Evolutionary conservation across 169 alveolate genomes (phyloP).

Genomic region (Cyclospora cayetanensis): DNA sequence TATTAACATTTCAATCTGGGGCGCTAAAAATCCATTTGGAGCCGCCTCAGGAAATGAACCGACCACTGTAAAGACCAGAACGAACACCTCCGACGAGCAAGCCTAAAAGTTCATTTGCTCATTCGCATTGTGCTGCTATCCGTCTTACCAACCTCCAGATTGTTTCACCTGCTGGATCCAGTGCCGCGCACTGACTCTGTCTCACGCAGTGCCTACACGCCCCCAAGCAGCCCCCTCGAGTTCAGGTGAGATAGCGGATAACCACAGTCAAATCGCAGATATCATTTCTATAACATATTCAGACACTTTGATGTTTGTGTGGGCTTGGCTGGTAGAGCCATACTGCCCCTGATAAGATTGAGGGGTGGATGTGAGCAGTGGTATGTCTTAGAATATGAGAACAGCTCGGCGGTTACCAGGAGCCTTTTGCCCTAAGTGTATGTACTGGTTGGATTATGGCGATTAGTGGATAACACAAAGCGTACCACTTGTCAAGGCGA

Average conservation of each 20-base stretch:
- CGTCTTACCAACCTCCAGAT: slow-evolving; percentile 13
- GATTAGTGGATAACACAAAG: no score
- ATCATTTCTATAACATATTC: neutral
- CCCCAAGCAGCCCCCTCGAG: slow-evolving; percentile 42
- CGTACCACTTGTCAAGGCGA: no score
- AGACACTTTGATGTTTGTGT: neutral
- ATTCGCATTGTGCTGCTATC: neutral
- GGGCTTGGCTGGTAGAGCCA: no score
- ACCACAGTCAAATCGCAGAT: neutral
- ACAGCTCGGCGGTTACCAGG: no score
- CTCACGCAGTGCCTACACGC: slow-evolving; percentile 41
- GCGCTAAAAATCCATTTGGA: slow-evolving; percentile 53
- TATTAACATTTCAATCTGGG: slow-evolving; percentile 43
- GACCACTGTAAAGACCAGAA: slow-evolving; percentile 48
- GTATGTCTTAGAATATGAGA: no score
- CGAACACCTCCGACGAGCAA: neutral
- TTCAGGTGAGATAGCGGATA: slow-evolving; percentile 26
- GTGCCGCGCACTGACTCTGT: slow-evolving; percentile 47
- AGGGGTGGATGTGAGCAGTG: no score
- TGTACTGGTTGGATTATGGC: no score
- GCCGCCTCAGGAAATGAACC: slow-evolving; percentile 32
- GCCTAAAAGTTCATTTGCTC: slow-evolving; percentile 29
- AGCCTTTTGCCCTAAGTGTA: no score
- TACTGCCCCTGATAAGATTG: no score
- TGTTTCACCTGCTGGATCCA: neutral